Conservation (phyloP, 768 basidiomycete genomes). For the Lentinus brumalis region DNA sequence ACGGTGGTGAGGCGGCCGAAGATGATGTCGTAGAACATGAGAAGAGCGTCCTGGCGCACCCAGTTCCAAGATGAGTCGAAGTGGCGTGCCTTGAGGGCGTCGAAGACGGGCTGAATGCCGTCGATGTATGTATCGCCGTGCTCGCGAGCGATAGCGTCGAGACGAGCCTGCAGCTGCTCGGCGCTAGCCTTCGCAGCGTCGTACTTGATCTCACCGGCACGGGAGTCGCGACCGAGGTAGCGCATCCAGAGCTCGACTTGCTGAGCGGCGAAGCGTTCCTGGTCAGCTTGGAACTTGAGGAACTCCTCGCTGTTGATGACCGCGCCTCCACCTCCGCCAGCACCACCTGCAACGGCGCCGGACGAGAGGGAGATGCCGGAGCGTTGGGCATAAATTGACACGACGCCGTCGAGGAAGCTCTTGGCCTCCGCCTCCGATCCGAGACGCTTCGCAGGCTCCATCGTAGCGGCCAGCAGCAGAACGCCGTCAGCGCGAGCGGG, state of each 20-base stretch:
- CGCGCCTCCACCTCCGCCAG: constrained; percentile 69
- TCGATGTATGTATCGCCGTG: constrained; percentile 94
- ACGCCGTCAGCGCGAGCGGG: constrained; percentile 87
- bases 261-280: constrained; percentile 88
- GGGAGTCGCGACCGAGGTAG: constrained; percentile 90
- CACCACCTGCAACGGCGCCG: constrained; percentile 62
- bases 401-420: constrained; percentile 87
- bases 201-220: constrained; percentile 87
- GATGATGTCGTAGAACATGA: constrained; percentile 99
- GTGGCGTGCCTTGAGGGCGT: constrained; percentile 93
- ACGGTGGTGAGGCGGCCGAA: constrained; percentile 93
- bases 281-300: constrained; percentile 92
- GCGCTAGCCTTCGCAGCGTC: constrained; percentile 83
- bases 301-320: constrained; percentile 99
- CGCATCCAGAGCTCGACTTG: constrained; percentile 98
- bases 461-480: constrained; percentile 85
- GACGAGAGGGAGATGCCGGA: constrained; percentile 83
- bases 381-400: constrained; percentile 83
- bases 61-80: constrained; percentile 99
- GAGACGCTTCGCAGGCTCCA: constrained; percentile 93
- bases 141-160: constrained; percentile 88
- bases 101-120: constrained; percentile 93
- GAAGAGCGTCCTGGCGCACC: constrained; percentile 94
- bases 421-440: constrained; percentile 91
- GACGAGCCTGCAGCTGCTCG: constrained; percentile 72